Evolutionary conservation across 129 eudicot species (phyloP).

Genomic region (Lactuca saligna): DNA sequence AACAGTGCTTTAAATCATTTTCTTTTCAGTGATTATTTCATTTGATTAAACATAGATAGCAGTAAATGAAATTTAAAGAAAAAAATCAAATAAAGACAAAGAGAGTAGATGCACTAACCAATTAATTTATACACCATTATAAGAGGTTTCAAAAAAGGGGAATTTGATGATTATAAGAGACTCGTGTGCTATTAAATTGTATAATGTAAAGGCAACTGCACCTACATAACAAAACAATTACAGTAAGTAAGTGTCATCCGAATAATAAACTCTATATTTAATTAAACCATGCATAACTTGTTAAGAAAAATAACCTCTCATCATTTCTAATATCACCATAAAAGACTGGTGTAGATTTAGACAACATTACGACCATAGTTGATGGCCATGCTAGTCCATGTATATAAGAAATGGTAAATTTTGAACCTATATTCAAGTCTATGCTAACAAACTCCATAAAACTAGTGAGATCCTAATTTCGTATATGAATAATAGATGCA

Average conservation of each 20-base stretch:
- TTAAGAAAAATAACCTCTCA: constrained; percentile 63
- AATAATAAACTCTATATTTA: constrained; percentile 13
- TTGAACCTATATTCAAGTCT: not conserved
- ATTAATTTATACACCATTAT: no score
- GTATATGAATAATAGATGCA: not conserved
- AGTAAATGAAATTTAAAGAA: no score
- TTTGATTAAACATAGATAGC: no score
- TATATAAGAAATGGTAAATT: constrained; percentile 3
- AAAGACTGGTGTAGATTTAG: constrained; percentile 75
- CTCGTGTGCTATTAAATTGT: no score
- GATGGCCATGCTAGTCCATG: constrained; percentile 59
- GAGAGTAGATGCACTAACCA: no score
- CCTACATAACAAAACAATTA: constrained; percentile 37
- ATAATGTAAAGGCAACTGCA: constrained; percentile 4
- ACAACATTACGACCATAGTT: constrained; percentile 82
- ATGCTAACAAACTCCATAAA: not conserved
- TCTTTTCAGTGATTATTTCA: no score
- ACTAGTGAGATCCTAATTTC: not conserved
- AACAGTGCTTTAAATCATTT: no score
- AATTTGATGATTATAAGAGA: no score
- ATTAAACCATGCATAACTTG: constrained; percentile 2
- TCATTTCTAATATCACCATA: constrained; percentile 94
- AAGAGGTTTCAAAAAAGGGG: no score
- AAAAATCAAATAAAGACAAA: no score
- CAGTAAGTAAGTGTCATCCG: constrained; percentile 2